These are phyloP conservation scores for Trametes gibbosa DNA, from an alignment of 768 basidiomycete genomes.

Conservation along the genomic window DNA sequence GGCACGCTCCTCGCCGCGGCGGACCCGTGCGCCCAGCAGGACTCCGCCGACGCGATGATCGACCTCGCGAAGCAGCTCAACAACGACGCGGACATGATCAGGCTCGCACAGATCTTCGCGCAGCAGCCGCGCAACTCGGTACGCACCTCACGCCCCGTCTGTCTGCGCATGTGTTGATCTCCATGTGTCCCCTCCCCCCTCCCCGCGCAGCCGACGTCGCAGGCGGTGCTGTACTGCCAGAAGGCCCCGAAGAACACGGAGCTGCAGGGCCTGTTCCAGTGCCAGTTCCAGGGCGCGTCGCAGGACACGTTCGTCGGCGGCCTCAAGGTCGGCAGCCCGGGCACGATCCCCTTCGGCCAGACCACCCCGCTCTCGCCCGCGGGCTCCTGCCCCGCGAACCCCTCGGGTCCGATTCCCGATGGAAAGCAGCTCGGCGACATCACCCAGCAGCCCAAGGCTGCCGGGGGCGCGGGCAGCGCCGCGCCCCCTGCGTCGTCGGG, in stretches of 20 bases:
- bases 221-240: slow-evolving; percentile 51
- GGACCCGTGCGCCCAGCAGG: slow-evolving; percentile 40
- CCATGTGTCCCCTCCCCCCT: background rate
- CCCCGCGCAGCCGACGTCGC: slow-evolving; percentile 13
- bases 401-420: slow-evolving; percentile 46
- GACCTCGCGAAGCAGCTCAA: slow-evolving; percentile 46
- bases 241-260: slow-evolving; percentile 48
- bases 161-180: no score
- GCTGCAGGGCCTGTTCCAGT: slow-evolving; percentile 55
- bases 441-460: slow-evolving; percentile 3
- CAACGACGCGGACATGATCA: slow-evolving; percentile 47
- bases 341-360: slow-evolving; percentile 53
- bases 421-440: slow-evolving; percentile 39
- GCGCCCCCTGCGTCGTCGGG: background rate
- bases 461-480: background rate
- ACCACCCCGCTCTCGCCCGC: slow-evolving; percentile 40
- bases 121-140: slow-evolving; percentile 60
- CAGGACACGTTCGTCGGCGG: slow-evolving; percentile 45
- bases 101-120: slow-evolving; percentile 47
- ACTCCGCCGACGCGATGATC: slow-evolving; percentile 49
- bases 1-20: slow-evolving; percentile 53
- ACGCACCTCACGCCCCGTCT: slow-evolving; percentile 22
- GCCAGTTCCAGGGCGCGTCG: slow-evolving; percentile 52
- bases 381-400: slow-evolving; percentile 52
- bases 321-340: slow-evolving; percentile 39